Evolutionary conservation across 306 rosid genomes (phyloP).

Genomic region (Cajanus cajan): DNA sequence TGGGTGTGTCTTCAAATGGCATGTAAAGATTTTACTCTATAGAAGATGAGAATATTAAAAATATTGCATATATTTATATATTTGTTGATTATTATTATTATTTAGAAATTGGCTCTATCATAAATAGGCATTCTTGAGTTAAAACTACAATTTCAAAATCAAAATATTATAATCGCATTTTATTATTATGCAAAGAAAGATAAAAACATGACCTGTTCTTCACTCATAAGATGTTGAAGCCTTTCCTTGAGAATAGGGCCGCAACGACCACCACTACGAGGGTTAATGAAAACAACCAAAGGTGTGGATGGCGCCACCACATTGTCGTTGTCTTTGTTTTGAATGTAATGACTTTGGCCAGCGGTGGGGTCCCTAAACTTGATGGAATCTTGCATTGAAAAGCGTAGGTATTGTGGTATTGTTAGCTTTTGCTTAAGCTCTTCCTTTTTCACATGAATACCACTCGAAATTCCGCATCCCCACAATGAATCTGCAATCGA

Average conservation of each 20-base stretch:
- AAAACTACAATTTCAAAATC: background rate
- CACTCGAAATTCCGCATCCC: conserved; percentile 59
- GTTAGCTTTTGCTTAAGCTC: conserved; percentile 49
- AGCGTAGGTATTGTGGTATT: conserved; percentile 76
- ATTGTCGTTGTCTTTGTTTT: background rate
- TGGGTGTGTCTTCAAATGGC: too few species aligned
- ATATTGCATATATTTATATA: too few species aligned
- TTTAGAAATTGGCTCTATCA: too few species aligned
- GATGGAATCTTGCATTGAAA: conserved; percentile 76
- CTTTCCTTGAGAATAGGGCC: conserved; percentile 79
- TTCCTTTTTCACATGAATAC: conserved; percentile 54
- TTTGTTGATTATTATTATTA: too few species aligned
- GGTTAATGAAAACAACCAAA: conserved; percentile 74
- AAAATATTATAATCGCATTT: background rate
- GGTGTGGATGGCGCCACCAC: conserved; percentile 51
- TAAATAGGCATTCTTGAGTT: background rate
- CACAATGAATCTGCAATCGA: conserved; percentile 62
- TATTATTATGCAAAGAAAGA: background rate
- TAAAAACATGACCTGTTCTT: conserved; percentile 66
- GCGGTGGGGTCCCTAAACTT: conserved; percentile 49
- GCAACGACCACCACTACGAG: conserved; percentile 79
- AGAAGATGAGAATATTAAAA: too few species aligned
- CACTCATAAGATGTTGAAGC: conserved; percentile 72
- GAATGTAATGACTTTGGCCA: conserved; percentile 38
- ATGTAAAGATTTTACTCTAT: too few species aligned